phyloP scores from a whole-genome alignment of 2,329 filamentous ascomycete genomes.

The Talaromyces piceae region DNA sequence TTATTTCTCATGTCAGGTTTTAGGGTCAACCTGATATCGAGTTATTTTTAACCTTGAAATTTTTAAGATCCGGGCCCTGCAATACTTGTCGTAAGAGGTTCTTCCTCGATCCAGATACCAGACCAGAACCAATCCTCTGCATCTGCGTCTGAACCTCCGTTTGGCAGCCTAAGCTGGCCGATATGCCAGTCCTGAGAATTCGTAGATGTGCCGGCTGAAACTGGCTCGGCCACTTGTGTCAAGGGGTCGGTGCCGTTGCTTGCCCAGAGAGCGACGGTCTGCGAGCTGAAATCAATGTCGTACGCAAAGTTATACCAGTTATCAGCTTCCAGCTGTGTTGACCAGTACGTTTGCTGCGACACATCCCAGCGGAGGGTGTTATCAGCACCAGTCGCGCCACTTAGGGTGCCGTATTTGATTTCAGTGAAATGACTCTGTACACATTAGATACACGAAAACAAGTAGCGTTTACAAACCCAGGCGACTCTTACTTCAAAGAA shows the following conservation, averaged over 20 bases:
- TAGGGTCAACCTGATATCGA: background rate
- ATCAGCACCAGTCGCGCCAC: conserved; percentile 41
- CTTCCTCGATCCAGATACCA: conserved; percentile 62
- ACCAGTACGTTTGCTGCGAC: conserved; percentile 55
- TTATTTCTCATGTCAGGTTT: no score
- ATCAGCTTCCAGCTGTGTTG: conserved; percentile 51
- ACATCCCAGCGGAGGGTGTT: conserved; percentile 59
- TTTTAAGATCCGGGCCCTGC: conserved; percentile 19
- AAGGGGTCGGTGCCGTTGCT: conserved; percentile 55
- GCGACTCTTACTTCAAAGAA: conserved; percentile 40
- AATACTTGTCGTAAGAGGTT: conserved; percentile 36
- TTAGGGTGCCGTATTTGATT: conserved; percentile 60
- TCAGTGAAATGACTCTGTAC: conserved; percentile 65
- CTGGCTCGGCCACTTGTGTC: conserved; percentile 51
- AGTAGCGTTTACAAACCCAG: background rate
- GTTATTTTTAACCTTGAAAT: no score
- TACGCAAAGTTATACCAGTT: conserved; percentile 72
- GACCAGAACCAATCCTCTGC: conserved; percentile 65
- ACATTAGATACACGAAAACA: background rate
- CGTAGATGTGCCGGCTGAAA: conserved; percentile 53
- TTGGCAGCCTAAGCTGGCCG: conserved; percentile 59
- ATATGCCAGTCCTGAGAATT: conserved; percentile 69
- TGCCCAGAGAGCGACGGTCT: conserved; percentile 62
- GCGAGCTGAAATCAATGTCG: conserved; percentile 59
- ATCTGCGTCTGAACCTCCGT: conserved; percentile 44